Conservation (phyloP, 805 yeast species). For the Ogataea pini region DNA sequence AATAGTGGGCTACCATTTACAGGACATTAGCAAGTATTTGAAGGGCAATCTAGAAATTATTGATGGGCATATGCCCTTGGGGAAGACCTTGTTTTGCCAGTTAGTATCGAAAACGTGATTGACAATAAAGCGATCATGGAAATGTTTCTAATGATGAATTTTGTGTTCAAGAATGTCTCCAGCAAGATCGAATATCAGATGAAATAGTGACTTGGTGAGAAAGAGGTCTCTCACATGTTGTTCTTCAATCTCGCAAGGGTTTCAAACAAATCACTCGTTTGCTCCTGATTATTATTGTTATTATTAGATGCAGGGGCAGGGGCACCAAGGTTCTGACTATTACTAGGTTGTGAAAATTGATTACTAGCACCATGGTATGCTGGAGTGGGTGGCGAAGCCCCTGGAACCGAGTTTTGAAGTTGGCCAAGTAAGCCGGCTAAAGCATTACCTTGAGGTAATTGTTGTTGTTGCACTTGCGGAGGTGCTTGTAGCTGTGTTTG, state of each 20-base stretch:
- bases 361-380: constrained; percentile 14
- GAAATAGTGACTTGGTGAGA: background rate
- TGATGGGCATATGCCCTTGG: background rate
- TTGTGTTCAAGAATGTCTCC: background rate
- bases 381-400: constrained; percentile 23
- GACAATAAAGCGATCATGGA: background rate
- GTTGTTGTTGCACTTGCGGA: constrained; percentile 13
- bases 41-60: constrained; percentile 3
- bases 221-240: constrained; percentile 31
- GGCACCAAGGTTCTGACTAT: constrained; percentile 14
- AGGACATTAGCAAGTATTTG: background rate
- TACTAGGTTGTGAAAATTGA: constrained; percentile 16
- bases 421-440: constrained; percentile 24
- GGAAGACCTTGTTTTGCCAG: background rate
- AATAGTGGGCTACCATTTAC: background rate
- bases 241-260: constrained; percentile 40
- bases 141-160: background rate
- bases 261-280: constrained; percentile 38
- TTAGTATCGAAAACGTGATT: background rate
- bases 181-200: background rate
- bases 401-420: constrained; percentile 26
- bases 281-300: constrained; percentile 25
- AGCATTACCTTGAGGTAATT: constrained; percentile 20
- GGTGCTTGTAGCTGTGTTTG: background rate
- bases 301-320: constrained; percentile 4